Evolutionary conservation across 345 rosid species (phyloP), one percentile per base, ranked within the genome.

Genomic region (Populus pruinosa): DNA sequence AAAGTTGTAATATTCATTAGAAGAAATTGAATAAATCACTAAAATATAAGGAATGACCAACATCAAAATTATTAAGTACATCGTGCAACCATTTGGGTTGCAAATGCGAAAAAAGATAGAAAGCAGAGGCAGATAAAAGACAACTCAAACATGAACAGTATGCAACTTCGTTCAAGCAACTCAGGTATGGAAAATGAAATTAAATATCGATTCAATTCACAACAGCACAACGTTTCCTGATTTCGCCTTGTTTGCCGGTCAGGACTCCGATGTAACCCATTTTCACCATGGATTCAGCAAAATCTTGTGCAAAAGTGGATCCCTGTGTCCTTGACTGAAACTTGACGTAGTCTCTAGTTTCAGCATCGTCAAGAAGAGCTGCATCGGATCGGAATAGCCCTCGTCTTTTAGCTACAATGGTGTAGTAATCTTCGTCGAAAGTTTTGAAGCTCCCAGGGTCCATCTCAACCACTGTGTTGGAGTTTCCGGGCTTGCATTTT

Each of bases 311-410:
- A 67, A 91, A 91, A 0, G 84, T 78, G 44, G 47, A 44, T 16
- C 87, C 90, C 41, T 29, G 76, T 0, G 81, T 80, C 0, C 21
- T 2, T 25, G 83, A 83, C 29, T 91, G 90, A 8, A 14, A 82
- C 1, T 35, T 50, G 2, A 86, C 76, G 64, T 87, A 85, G n/a
- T 66, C 36, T 76, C 71, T 80, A 13, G 90, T 88, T 55, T 83
- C 84, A 6, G 23, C 3, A 68, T 91, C 87, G 21, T 85, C 39
- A 2, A 89, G 88, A 78, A 91, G 91, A 21, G 92, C 87, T 0
- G 93, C 89, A 78, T 91, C 96, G 23, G 93, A 90, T 31, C 43
- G 79, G 69, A 91, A 90, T 0, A 90, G 63, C 9, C 92, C 96
- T 76, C 87, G 83, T 77, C 85, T 87, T 25, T 85, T 80, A 39